Evolutionary conservation across 352 stramenopile genomes (phyloP).

Genomic region (Globisporangium iwayamae): DNA sequence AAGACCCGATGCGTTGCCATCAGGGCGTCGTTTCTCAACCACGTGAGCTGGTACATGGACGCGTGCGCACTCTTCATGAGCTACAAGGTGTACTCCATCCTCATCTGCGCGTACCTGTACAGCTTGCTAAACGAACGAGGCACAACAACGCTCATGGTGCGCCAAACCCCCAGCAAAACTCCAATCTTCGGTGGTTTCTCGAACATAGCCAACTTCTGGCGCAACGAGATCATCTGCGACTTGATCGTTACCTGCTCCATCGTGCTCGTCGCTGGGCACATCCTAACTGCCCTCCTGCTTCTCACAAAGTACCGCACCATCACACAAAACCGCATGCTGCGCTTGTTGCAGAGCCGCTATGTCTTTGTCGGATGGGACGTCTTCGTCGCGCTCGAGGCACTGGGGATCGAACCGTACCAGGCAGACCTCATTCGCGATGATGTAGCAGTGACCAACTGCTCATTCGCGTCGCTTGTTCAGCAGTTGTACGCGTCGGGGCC

Average conservation of each 20-base stretch:
- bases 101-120: constrained; percentile 20
- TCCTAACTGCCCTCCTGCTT: neutral
- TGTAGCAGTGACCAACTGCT: neutral
- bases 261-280: constrained; percentile 1
- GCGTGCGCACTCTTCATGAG: constrained; percentile 15
- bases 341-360: constrained; percentile 31
- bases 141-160: constrained; percentile 22
- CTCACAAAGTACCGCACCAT: constrained; percentile 1
- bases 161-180: constrained; percentile 3
- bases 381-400: constrained; percentile 25
- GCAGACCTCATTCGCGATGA: neutral
- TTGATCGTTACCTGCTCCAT: constrained; percentile 14
- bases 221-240: constrained; percentile 26
- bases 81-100: constrained; percentile 32
- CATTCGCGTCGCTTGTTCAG: neutral
- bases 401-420: constrained; percentile 29
- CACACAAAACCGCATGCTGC: constrained; percentile 25
- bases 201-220: constrained; percentile 22
- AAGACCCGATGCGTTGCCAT: constrained; percentile 17
- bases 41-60: neutral
- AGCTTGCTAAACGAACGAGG: constrained; percentile 16
- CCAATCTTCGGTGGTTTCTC: constrained; percentile 24
- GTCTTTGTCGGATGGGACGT: constrained; percentile 35
- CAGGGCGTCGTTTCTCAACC: neutral
- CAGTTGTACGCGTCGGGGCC: neutral